Evolutionary conservation across 768 basidiomycete species (phyloP).

Genomic region (Boletus sp.): DNA sequence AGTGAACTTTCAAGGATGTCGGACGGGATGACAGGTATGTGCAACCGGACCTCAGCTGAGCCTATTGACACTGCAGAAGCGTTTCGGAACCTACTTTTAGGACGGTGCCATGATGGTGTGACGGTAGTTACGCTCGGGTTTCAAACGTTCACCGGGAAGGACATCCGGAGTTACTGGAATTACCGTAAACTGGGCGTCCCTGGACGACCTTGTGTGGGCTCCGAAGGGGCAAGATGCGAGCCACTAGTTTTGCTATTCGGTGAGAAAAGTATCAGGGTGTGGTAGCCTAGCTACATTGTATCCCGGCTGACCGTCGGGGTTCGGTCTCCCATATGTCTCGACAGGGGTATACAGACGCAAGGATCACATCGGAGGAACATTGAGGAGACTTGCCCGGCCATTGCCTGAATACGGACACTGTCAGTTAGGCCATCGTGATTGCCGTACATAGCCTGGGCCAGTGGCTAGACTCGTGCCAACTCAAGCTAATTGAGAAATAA

Average conservation of each 20-base stretch:
- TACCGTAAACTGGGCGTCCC: not conserved
- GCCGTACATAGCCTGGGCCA: not conserved
- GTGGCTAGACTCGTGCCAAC: no score
- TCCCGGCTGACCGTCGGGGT: not conserved
- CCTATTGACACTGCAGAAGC: not conserved
- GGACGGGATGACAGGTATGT: not conserved
- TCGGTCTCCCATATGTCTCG: not conserved
- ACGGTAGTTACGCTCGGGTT: slow-evolving; percentile 1
- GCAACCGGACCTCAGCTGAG: slow-evolving; percentile 15
- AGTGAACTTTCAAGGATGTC: not conserved
- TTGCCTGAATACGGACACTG: not conserved
- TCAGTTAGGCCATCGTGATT: not conserved
- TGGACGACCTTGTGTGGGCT: not conserved
- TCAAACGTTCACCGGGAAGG: not conserved
- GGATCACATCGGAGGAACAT: not conserved
- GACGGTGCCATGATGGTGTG: not conserved
- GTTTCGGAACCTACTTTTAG: slow-evolving; percentile 7
- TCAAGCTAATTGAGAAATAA: not conserved
- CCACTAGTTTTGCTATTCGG: not conserved
- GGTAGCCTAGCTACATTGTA: not conserved
- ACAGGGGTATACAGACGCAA: not conserved
- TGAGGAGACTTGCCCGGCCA: not conserved
- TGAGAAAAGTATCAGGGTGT: not conserved
- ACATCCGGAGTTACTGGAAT: not conserved
- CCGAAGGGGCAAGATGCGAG: not conserved